These are phyloP conservation scores for Diaporthe vexans DNA, from an alignment of 2,329 filamentous ascomycete species.

Conservation along the genomic window DNA sequence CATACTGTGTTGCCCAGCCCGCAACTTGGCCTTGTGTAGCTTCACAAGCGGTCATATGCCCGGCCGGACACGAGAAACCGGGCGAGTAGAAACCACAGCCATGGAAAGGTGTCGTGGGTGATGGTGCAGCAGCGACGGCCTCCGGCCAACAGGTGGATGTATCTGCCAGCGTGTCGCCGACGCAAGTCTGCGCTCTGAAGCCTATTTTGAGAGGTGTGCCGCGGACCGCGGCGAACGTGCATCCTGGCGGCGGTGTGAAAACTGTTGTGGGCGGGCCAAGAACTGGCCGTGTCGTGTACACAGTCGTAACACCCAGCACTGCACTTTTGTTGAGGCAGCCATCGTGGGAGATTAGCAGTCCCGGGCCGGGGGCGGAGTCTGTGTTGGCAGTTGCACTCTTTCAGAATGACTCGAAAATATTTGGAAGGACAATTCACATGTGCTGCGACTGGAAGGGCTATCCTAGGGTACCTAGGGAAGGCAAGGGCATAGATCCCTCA, in stretches of 20 bases:
- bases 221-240: background rate
- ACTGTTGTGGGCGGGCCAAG: slow-evolving; percentile 18
- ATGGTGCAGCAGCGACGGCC: background rate
- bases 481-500: background rate
- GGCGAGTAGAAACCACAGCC: slow-evolving; percentile 17
- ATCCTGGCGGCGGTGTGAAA: background rate
- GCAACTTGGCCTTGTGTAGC: background rate
- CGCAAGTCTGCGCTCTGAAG: background rate
- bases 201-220: background rate
- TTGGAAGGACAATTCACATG: background rate
- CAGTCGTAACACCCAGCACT: background rate
- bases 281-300: background rate
- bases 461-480: too few species aligned
- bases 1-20: background rate
- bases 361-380: background rate
- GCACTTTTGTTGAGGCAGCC: background rate
- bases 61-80: background rate
- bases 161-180: background rate
- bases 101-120: background rate
- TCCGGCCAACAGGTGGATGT: slow-evolving; percentile 3
- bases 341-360: background rate
- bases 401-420: background rate
- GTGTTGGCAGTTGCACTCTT: too few species aligned
- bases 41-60: background rate
- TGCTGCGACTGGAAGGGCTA: background rate